A percentile compares a stretch with the other conserved stretches of the same genome.
Evolutionary conservation across 176 grass and related monocot genomes (phyloP).

Genomic region (Phoenix dactylifera): DNA sequence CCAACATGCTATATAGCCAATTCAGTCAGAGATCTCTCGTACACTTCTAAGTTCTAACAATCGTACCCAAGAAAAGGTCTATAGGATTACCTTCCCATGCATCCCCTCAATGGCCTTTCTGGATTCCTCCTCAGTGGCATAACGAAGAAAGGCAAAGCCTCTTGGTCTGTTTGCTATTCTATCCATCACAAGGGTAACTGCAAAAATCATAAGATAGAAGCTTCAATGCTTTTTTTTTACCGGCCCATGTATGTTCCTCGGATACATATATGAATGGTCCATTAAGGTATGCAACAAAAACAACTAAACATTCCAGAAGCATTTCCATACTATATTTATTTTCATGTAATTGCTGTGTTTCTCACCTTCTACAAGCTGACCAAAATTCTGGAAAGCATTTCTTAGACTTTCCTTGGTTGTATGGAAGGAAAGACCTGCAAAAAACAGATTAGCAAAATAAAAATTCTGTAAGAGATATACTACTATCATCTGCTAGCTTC

Average conservation of each 20-base stretch:
- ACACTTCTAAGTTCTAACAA: too few species aligned
- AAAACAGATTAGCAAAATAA: not conserved
- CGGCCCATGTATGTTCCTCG: too few species aligned
- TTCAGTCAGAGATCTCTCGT: too few species aligned
- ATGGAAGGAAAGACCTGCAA: conserved; percentile 53
- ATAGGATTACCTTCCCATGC: conserved; percentile 62
- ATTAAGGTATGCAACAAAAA: too few species aligned
- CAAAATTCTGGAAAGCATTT: conserved; percentile 52
- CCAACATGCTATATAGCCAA: too few species aligned
- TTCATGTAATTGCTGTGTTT: not conserved
- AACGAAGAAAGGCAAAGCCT: conserved; percentile 64
- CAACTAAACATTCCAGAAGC: too few species aligned
- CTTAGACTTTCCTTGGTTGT: conserved; percentile 55
- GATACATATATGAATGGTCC: too few species aligned
- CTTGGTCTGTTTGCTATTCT: conserved; percentile 46
- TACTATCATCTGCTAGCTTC: too few species aligned
- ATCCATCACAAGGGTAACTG: conserved; percentile 73
- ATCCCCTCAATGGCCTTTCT: conserved; percentile 51
- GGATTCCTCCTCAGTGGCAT: conserved; percentile 45
- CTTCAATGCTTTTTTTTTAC: not conserved
- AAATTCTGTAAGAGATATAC: not conserved
- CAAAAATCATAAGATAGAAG: conserved; percentile 7
- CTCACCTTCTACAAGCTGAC: conserved; percentile 55
- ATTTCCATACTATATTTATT: too few species aligned
- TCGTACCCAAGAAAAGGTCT: too few species aligned